Conservation (phyloP, 2,329 filamentous ascomycete species). For the Boeremia exigua region DNA sequence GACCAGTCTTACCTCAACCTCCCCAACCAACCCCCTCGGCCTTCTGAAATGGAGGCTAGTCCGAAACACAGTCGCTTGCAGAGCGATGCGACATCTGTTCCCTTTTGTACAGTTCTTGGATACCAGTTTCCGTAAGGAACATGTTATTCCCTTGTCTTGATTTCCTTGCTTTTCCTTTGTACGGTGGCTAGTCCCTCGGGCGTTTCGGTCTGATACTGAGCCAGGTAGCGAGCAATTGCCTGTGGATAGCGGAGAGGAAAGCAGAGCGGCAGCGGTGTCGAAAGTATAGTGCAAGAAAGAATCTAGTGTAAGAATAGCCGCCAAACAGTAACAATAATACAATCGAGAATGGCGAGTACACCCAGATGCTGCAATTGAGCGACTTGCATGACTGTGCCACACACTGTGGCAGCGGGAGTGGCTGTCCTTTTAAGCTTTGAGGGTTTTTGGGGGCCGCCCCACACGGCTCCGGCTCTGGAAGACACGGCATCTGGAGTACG, state of each 20-base stretch:
- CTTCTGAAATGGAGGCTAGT: neutral
- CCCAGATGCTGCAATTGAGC: no score
- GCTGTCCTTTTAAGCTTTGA: slow-evolving; percentile 6
- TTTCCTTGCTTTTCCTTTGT: slow-evolving; percentile 11
- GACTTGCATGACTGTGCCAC: neutral
- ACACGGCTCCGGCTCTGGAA: neutral
- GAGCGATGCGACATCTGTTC: slow-evolving; percentile 1
- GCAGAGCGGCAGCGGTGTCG: neutral
- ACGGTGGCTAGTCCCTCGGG: neutral
- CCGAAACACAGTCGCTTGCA: neutral
- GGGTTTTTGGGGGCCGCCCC: neutral
- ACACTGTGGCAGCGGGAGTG: slow-evolving; percentile 6
- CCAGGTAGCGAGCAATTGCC: neutral
- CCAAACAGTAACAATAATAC: neutral
- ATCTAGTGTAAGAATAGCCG: slow-evolving; percentile 5
- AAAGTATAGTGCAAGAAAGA: neutral
- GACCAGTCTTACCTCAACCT: slow-evolving; percentile 2
- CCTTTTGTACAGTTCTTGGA: slow-evolving; percentile 9
- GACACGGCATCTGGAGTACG: neutral
- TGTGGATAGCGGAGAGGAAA: neutral
- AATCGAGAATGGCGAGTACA: neutral
- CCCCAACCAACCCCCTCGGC: neutral
- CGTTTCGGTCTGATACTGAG: neutral
- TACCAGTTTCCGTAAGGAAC: neutral
- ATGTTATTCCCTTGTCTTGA: neutral